Base-by-base conservation (phyloP, 306 rosid species). In the Pachyrhizus erosus region DNA sequence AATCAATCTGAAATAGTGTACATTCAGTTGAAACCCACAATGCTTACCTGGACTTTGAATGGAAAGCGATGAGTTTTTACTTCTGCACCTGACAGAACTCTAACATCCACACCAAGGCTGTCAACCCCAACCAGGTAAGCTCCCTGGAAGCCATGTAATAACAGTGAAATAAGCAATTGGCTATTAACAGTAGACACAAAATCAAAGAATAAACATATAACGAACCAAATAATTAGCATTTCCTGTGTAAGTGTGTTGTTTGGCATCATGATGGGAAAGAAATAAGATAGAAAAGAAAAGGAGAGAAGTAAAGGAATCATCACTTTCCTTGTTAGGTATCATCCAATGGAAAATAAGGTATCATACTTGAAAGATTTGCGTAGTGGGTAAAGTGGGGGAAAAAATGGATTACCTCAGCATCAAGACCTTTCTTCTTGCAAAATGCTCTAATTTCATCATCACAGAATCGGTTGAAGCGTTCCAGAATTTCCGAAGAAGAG, bases 361-460 rank as follows among this genome's bases (percentile, higher is more conserved):
- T n/a, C n/a, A n/a, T n/a, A 40, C 31, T 9, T 39, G 29, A 67
- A 37, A 37, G 9, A 18, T 68, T 37, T 40, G 7, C 33, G 11
- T 68, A 20, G 24, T 4, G n/a, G 31, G 2, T 17, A 11, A 39
- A 18, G n/a, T 13, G 49, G 55, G 26, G 73, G 0, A 14, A 70
- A 13, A 70, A 5, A 24, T 77, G 67, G 58, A 65, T 80, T 86
- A 93, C 99, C 99, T 93, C 96, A 65, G 78, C 88, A 66, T 85
- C 85, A 80, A 95, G 97, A 33, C 99, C 97, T 78, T 89, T 95
- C 93, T 90, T 95, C 88, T 85, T 95, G 94, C 99, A 95, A 80
- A 95, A 89, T 60, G 89, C 91, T 87, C 88, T 90, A 74, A 95
- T 88, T 80, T 94, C 96, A 77, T 70, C 90, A 78, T 88, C 70